These are phyloP conservation scores for Chalciporus sphaerocephalus DNA, from an alignment of 768 basidiomycete genomes.

Conservation along the genomic window DNA sequence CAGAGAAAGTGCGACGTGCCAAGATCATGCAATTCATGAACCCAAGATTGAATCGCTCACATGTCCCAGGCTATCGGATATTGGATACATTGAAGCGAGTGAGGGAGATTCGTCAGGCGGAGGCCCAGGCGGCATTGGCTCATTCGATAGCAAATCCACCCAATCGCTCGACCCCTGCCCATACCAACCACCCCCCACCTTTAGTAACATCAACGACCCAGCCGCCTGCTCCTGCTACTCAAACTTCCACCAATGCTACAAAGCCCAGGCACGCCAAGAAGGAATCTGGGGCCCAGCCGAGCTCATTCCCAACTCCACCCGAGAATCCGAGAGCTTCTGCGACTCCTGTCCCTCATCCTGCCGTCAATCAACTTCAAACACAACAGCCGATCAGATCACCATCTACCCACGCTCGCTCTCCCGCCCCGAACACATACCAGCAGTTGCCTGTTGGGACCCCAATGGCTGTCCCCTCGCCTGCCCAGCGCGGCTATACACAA, in stretches of 20 bases:
- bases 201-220: slow-evolving; percentile 19
- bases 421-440: slow-evolving; percentile 23
- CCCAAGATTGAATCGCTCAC: slow-evolving; percentile 46
- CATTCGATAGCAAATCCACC: slow-evolving; percentile 30
- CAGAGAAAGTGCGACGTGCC: slow-evolving; percentile 63
- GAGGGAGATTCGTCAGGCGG: slow-evolving; percentile 26
- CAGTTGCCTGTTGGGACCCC: slow-evolving; percentile 17
- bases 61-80: slow-evolving; percentile 54
- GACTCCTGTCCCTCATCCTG: slow-evolving; percentile 31
- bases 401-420: slow-evolving; percentile 27
- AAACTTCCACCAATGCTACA: slow-evolving; percentile 23
- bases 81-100: slow-evolving; percentile 45
- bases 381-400: slow-evolving; percentile 28
- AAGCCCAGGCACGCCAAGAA: slow-evolving; percentile 28
- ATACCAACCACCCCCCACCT: slow-evolving; percentile 31
- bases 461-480: slow-evolving; percentile 25
- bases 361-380: slow-evolving; percentile 32
- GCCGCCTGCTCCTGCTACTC: slow-evolving; percentile 27
- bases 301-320: slow-evolving; percentile 26
- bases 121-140: slow-evolving; percentile 20
- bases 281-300: slow-evolving; percentile 20
- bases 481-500: slow-evolving; percentile 33
- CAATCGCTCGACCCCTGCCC: slow-evolving; percentile 25
- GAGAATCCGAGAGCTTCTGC: slow-evolving; percentile 29
- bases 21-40: slow-evolving; percentile 82